Percentiles rank a stretch among this genome's conserved stretches.
Conservation (phyloP, 2,329 filamentous ascomycete genomes). For the Microsporum audouinii region DNA sequence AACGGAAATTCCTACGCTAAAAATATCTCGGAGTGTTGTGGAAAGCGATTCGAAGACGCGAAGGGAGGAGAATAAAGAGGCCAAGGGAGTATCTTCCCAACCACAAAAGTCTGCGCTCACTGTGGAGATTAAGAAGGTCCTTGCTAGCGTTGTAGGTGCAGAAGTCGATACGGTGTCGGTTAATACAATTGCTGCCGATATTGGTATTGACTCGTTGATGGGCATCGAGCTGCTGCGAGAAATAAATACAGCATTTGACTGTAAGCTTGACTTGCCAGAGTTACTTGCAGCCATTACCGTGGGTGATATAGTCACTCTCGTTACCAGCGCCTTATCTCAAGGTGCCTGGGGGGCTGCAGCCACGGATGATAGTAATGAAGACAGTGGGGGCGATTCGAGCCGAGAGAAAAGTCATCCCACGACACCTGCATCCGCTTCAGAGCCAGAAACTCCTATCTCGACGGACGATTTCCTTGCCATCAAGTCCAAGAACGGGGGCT, state of each 20-base stretch:
- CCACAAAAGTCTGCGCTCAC: background rate
- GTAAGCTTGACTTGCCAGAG: conserved; percentile 2
- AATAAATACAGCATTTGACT: background rate
- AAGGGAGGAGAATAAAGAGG: background rate
- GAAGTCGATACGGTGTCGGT: background rate
- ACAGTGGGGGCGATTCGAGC: background rate
- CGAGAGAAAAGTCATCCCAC: background rate
- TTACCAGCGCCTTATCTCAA: background rate
- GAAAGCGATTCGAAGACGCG: background rate
- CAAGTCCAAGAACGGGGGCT: no score
- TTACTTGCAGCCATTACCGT: background rate
- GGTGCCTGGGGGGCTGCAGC: background rate
- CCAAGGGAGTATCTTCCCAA: background rate
- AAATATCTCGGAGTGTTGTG: background rate
- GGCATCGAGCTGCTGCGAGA: background rate
- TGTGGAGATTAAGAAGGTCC: background rate
- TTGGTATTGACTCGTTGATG: background rate
- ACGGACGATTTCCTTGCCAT: no score
- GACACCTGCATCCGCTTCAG: no score
- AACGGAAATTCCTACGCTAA: background rate
- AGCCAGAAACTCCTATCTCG: no score
- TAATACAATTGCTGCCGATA: background rate
- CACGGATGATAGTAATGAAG: background rate
- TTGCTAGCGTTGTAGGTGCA: background rate
- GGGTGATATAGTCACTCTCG: background rate